Evolutionary conservation across 176 grass and related monocot species (phyloP).

Genomic region (Elymus sibiricus): DNA sequence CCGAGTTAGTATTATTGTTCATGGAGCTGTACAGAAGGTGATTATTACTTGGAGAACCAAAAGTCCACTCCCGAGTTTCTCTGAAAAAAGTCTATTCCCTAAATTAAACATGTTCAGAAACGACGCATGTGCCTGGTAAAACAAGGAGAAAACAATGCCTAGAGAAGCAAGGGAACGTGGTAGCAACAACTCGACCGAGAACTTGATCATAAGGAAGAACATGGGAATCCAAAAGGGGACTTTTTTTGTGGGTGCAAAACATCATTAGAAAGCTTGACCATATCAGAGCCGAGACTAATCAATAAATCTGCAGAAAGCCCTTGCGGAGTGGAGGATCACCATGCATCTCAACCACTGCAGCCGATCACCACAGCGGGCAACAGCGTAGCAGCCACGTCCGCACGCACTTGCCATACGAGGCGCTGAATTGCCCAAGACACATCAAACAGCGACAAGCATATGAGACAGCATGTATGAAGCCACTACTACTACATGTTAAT

Average conservation of each 20-base stretch:
- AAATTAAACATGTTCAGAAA: background rate
- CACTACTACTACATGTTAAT: background rate
- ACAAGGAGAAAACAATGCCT: background rate
- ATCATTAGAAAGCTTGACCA: background rate
- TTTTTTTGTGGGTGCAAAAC: background rate
- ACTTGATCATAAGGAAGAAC: background rate
- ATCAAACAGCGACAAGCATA: background rate
- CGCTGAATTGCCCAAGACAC: background rate
- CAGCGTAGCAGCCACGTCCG: conserved; percentile 23
- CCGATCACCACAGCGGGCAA: background rate
- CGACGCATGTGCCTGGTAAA: background rate
- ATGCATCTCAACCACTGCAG: conserved; percentile 11
- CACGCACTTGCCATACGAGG: background rate
- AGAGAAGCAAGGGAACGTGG: conserved; percentile 17
- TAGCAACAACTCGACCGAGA: background rate
- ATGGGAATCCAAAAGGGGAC: background rate
- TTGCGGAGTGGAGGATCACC: conserved; percentile 14
- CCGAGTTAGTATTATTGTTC: background rate
- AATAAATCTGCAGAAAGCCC: background rate
- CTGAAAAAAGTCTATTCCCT: background rate
- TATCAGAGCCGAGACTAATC: background rate
- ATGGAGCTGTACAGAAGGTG: background rate
- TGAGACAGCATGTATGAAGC: background rate
- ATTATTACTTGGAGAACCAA: background rate
- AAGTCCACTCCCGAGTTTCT: background rate